A percentile compares a stretch with the other conserved stretches of the same genome.
These are phyloP conservation scores for Metarhizium sp. DNA, from an alignment of 2,329 filamentous ascomycete genomes.

Conservation along the genomic window DNA sequence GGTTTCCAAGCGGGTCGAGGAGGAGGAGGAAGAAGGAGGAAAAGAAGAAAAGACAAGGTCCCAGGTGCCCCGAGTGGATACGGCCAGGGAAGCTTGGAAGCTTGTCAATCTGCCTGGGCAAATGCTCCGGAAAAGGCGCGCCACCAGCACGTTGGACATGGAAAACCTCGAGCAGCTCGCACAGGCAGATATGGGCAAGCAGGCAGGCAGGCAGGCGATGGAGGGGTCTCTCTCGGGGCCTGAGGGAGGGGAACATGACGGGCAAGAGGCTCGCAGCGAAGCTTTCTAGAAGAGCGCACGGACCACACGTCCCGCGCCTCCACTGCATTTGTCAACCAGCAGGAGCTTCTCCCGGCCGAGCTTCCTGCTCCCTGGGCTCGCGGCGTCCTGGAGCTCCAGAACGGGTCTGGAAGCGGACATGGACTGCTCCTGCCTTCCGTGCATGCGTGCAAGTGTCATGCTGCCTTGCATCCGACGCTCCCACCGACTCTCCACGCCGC, in stretches of 20 bases:
- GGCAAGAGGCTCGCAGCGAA: conserved; percentile 9
- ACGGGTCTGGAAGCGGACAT: too few relatives aligned
- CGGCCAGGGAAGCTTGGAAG: too few relatives aligned
- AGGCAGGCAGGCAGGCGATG: not conserved
- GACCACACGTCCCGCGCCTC: conserved; percentile 8
- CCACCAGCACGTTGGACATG: not conserved
- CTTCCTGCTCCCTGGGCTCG: too few relatives aligned
- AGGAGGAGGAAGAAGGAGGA: not conserved
- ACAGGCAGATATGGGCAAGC: not conserved
- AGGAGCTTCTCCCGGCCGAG: too few relatives aligned
- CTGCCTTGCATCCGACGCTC: too few relatives aligned
- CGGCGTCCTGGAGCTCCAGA: too few relatives aligned
- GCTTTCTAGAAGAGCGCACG: conserved; percentile 19
- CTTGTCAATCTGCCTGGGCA: not conserved
- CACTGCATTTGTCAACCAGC: not conserved
- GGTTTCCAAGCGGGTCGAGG: too few relatives aligned
- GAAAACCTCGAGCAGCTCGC: too few relatives aligned
- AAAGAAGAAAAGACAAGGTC: not conserved
- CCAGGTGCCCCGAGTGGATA: too few relatives aligned
- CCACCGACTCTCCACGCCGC: too few relatives aligned
- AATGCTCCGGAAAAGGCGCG: not conserved
- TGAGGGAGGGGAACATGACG: not conserved
- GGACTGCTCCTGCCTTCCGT: too few relatives aligned
- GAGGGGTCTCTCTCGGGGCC: not conserved
- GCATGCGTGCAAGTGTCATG: too few relatives aligned